Percentiles rank a stretch among this genome's conserved stretches.
Evolutionary conservation across 2,329 filamentous ascomycete genomes (phyloP).

Genomic region (Bipolaris victoriae): DNA sequence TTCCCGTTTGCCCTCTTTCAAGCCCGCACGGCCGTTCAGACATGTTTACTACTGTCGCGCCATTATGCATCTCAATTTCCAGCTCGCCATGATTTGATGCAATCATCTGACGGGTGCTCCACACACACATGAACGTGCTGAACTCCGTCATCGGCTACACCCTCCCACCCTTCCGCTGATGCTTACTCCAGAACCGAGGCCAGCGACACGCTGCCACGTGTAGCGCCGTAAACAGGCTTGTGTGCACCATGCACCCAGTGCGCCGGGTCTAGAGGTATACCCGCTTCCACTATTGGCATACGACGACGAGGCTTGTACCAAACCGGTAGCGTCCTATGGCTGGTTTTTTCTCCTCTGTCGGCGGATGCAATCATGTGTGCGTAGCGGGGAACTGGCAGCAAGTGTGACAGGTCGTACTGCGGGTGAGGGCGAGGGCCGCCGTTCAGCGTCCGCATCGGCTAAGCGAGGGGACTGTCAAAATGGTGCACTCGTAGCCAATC

Average conservation of each 20-base stretch:
- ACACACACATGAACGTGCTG: constrained; percentile 9
- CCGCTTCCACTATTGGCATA: constrained; percentile 15
- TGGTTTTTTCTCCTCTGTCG: constrained; percentile 13
- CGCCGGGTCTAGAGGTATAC: constrained; percentile 31
- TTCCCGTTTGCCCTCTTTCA: constrained; percentile 4
- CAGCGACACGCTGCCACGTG: constrained; percentile 48
- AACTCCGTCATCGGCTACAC: constrained; percentile 31
- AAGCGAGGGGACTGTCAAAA: constrained; percentile 38
- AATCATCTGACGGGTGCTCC: constrained; percentile 18
- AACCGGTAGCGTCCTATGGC: constrained; percentile 10
- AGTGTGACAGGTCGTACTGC: constrained; percentile 44
- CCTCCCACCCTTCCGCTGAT: constrained; percentile 22
- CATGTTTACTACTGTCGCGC: constrained; percentile 16
- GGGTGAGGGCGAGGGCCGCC: constrained; percentile 41
- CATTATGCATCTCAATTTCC: constrained; percentile 19
- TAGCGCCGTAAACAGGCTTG: constrained; percentile 33
- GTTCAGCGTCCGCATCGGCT: constrained; percentile 37
- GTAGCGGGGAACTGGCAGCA: constrained; percentile 25
- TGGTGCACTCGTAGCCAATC: constrained; percentile 34
- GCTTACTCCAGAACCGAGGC: constrained; percentile 24
- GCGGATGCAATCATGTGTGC: constrained; percentile 27
- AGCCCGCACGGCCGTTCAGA: constrained; percentile 2
- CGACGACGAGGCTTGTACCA: constrained; percentile 17
- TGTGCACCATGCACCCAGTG: constrained; percentile 12
- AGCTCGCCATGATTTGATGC: constrained; percentile 13